Evolutionary conservation across 1,284 basidiomycete species (phyloP), one percentile per base, ranked within the genome.

Genomic region (Tetrapyrgos nigripes): DNA sequence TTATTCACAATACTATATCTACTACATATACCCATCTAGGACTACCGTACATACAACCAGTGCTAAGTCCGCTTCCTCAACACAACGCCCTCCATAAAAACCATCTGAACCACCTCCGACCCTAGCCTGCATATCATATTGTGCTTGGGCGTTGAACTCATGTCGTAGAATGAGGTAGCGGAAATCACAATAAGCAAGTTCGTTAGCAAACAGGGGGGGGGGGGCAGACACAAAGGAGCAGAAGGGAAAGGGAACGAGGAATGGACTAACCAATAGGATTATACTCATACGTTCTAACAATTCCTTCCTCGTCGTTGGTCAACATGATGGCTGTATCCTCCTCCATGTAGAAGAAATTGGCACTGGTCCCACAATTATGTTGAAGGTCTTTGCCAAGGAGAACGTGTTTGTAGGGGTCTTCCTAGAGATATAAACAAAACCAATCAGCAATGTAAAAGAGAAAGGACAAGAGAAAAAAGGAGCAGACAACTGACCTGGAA

Each of bases 321-420:
- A 96, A 81, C n/a, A n/a, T n/a, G 58, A 99, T 89, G 1, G 90
- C 82, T 28, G 96, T 76, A 52, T 90, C 84, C 8, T 87, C 86
- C 55, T 92, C 88, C n/a, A 90, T 85, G 64, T 99, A 90, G 78
- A 93, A 89, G 68, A 98, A 96, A 71, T 97, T 92, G 1, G 88
- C 86, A 31, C 79, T 80, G 10, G 88, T 86, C 2, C 91, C 83
- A 59, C 84, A 86, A 19, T 86, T 78, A 52, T 79, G 82, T 37
- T 84, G 80, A 27, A 89, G 79, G 68, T 98, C 96, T 71, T 93
- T 94, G 2, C 87, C 88, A 46, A 99, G 79, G 13, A 92, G 74
- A 13, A 92, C 85, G 23, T 98, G 86, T 70, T 96, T 96, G 79
- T 94, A 98, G 2, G 97, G 97, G 63, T 97, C 93, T 77, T 99